A percentile compares a stretch with the other conserved stretches of the same genome.
Evolutionary conservation across 1,139 yeast genomes (phyloP).

Genomic region (Yamadazyma friedrichii): DNA sequence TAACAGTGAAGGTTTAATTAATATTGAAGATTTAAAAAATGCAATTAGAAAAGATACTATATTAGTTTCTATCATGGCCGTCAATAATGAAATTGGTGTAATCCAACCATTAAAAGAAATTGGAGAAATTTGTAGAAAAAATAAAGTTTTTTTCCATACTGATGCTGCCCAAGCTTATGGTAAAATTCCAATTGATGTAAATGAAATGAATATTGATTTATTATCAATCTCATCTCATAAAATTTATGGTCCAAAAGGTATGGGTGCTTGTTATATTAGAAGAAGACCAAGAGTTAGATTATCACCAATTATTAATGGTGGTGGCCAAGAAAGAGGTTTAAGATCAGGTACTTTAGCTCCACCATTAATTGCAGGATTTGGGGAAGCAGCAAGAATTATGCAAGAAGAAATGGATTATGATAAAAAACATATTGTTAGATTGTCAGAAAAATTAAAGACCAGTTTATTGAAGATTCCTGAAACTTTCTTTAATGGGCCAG

Average conservation of each 20-base stretch:
- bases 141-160: constrained; percentile 96
- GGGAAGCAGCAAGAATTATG: constrained; percentile 93
- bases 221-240: constrained; percentile 95
- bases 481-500: constrained; percentile 85
- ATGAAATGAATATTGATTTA: constrained; percentile 87
- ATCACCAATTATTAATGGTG: constrained; percentile 94
- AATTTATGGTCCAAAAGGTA: constrained; percentile 97
- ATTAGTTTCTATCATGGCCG: constrained; percentile 95
- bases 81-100: constrained; percentile 97
- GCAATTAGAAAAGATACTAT: constrained; percentile 91
- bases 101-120: constrained; percentile 95
- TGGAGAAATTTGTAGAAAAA: constrained; percentile 79
- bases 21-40: constrained; percentile 70
- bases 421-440: constrained; percentile 60
- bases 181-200: constrained; percentile 88
- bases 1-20: constrained; percentile 72
- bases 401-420: constrained; percentile 73
- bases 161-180: constrained; percentile 99
- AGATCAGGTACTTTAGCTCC: constrained; percentile 97
- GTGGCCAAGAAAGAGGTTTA: constrained; percentile 98
- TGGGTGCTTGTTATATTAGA: constrained; percentile 93
- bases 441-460: constrained; percentile 69
- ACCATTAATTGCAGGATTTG: constrained; percentile 92
- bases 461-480: constrained; percentile 83
- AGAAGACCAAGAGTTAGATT: constrained; percentile 98